Evolutionary conservation across 768 basidiomycete species (phyloP), one percentile per base, ranked within the genome.

Genomic region (Daedalea quercina): DNA sequence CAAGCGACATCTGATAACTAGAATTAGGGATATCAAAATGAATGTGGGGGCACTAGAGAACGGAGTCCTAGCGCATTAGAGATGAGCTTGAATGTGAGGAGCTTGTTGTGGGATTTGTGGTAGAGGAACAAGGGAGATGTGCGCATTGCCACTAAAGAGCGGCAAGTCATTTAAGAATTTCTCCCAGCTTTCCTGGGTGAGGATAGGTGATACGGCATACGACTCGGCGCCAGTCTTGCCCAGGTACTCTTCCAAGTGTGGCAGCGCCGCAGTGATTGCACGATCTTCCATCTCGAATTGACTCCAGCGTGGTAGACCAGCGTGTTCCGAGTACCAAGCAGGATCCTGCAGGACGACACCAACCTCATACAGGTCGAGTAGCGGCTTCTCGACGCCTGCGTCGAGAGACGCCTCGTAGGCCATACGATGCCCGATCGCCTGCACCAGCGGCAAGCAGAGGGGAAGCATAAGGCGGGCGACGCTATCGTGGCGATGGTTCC

Each of bases 401-500:
- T 68, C 66, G 42, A 75, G 53, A 17, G 74, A 82, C 17, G 77
- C 77, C 6, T 80, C 76, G 60, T 83, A 82, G 2, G 82, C 79
- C 40, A 81, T 68, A 15, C 81, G 77, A 60, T 84, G 80, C 3
- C 84, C 83, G 40, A 85, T 77, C n/a, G 82, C 77, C 67, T 81
- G 77, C 49, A 85, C 63, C 6, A 77, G 71, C 12, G 55, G 53
- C 47, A 79, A 75, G 9, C 80, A 76, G 61, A 78, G 77, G 4
- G 81, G 83, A 50, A 84, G 73, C 52, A 84, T 64, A 47, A 79
- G 68, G 4, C 71, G 68, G 57, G 77, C 76, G 68, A 79, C 79
- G 0, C 65, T 58, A 25, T 71, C 68, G 63, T 74, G 74, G 47
- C 79, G 78, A 66, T 79, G 77, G 52, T 70, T 72, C 37, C 31